Base-by-base conservation (phyloP, 2,329 filamentous ascomycete genomes). In the Pseudogymnoascus pannorum region DNA sequence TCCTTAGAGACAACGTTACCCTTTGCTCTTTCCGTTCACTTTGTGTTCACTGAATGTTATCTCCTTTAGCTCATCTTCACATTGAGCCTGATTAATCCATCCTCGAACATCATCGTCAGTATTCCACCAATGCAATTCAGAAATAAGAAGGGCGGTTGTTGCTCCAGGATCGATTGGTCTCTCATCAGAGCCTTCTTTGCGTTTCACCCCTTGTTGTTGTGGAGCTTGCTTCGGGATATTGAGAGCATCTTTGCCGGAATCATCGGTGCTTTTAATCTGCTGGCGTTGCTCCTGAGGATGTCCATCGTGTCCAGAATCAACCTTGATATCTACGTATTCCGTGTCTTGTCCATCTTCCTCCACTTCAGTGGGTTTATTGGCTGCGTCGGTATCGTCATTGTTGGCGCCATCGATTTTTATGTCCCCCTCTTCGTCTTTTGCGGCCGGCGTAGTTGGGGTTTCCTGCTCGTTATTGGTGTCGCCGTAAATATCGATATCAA, bases 1-100 rank as follows among this genome's bases (percentile, higher is more conserved):
- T 38, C 7, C 16, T 14, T 35, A 9, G 20, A 26, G 51, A 57
- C 5, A 14, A 4, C 5, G 11, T 40, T 81, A 96, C 92, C 94
- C 93, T 78, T 97, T 97, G 76, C 91, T 96, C 78, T 99, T 99
- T 68, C 94, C 94, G 68, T 99, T 99, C 57, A 97, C 92, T 73
- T 99, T 99, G 76, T 97, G 94, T 74, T 99, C 94, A 70, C 91
- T 97, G 74, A 97, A 99, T 0, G 92, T 96, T 59, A 99, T 85
- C 64, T 97, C 94, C 69, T 90, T 92, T 16, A 97, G 77, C 70
- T 96, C 91, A 51, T 87, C 82, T 73, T 97, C 94, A 67, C 86
- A 90, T 2, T 83, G 84, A n/a, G 88, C 90, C 66, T 89, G 82
- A 66, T 86, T 86, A 22, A 89, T 81, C 90, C 92, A 97, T 58